Conservation (phyloP, 768 basidiomycete genomes). For the Royoungia palumana region DNA sequence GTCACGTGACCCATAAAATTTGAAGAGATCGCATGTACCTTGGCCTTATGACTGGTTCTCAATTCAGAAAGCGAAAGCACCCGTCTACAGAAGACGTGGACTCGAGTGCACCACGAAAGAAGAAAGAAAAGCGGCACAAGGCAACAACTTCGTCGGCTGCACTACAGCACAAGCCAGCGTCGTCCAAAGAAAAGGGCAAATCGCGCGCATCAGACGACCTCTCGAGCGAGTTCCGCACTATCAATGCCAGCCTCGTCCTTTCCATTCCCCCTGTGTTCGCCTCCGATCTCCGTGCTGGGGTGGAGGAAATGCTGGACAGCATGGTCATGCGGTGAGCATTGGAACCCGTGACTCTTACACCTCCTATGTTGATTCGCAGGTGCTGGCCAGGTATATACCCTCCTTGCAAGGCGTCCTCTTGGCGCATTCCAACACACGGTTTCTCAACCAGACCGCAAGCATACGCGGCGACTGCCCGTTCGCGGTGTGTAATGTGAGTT, state of each 20-base stretch:
- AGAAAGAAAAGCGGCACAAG: slow-evolving; percentile 32
- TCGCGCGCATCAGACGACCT: slow-evolving; percentile 26
- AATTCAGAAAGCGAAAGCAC: slow-evolving; percentile 56
- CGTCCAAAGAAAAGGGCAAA: slow-evolving; percentile 37
- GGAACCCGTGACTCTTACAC: slow-evolving; percentile 3
- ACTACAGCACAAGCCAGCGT: slow-evolving; percentile 21
- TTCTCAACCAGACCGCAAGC: slow-evolving; percentile 59
- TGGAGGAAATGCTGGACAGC: slow-evolving; percentile 87
- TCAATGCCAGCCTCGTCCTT: slow-evolving; percentile 64
- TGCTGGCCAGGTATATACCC: slow-evolving; percentile 71
- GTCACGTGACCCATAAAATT: slow-evolving; percentile 24
- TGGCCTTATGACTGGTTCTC: slow-evolving; percentile 9
- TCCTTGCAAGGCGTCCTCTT: slow-evolving; percentile 85
- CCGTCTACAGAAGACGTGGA: slow-evolving; percentile 14
- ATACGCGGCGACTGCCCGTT: slow-evolving; percentile 86
- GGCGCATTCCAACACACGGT: slow-evolving; percentile 74
- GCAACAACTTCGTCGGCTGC: slow-evolving; percentile 3
- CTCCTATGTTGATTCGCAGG: not conserved
- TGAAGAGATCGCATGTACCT: no score
- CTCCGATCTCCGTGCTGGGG: slow-evolving; percentile 66
- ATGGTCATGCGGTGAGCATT: slow-evolving; percentile 86
- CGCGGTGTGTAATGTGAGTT: slow-evolving; percentile 66
- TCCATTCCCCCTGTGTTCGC: slow-evolving; percentile 83
- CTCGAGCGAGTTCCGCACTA: slow-evolving; percentile 53
- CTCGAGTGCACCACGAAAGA: slow-evolving; percentile 31